A percentile compares a stretch with the other conserved stretches of the same genome.
These are phyloP conservation scores for Thecamonas trahens DNA, from an alignment of 78 protist species.

Conservation along the genomic window DNA sequence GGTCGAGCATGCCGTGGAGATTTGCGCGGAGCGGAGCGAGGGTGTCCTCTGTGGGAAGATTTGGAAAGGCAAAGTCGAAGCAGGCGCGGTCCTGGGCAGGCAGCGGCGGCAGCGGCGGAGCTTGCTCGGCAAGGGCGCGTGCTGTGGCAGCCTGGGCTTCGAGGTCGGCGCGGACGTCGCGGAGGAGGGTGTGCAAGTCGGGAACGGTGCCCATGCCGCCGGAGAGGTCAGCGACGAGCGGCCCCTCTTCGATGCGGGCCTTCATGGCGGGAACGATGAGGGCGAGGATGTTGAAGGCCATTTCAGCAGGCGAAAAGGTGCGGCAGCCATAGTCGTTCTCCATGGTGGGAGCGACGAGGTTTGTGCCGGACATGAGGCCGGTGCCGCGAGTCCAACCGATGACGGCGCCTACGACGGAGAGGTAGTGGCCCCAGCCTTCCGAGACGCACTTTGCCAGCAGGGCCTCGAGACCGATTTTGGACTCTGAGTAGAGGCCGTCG, in stretches of 20 bases:
- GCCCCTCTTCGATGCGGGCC: not conserved
- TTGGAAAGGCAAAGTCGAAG: not conserved
- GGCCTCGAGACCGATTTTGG: constrained; percentile 55
- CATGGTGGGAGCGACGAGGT: constrained; percentile 40
- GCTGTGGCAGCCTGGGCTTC: no score
- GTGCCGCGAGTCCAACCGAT: constrained; percentile 76
- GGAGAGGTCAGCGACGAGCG: constrained; percentile 56
- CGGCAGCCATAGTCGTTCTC: constrained; percentile 3
- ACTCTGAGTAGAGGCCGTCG: constrained; percentile 67
- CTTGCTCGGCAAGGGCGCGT: not conserved
- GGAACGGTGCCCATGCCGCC: constrained; percentile 22
- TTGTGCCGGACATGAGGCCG: constrained; percentile 50
- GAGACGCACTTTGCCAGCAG: constrained; percentile 46
- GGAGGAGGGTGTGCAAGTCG: not conserved
- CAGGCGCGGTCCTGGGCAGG: not conserved
- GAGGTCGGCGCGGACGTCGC: constrained; percentile 9
- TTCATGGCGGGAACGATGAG: constrained; percentile 34
- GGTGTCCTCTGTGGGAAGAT: not conserved
- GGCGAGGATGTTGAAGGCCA: constrained; percentile 42
- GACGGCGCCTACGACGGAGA: constrained; percentile 41
- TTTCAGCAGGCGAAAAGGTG: constrained; percentile 38
- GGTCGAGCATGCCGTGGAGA: constrained; percentile 34
- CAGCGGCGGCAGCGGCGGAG: not conserved
- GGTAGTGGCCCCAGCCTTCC: constrained; percentile 49
- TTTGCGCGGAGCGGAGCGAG: not conserved